phyloP scores from a whole-genome alignment of 148 eudicot genomes.

The Vaccinium vitisidaea region DNA sequence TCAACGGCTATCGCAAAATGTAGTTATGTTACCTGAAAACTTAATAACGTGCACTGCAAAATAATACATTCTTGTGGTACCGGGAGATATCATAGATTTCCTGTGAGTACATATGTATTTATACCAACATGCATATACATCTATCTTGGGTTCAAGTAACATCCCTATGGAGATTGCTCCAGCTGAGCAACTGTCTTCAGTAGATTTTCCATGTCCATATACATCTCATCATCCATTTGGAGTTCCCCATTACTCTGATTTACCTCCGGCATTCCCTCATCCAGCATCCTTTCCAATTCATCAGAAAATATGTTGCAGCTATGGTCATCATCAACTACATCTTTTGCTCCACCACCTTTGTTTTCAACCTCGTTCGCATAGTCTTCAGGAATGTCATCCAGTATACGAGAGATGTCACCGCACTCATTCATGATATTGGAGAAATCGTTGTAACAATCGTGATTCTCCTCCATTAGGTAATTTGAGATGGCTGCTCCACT shows the following conservation, averaged over 20 bases:
- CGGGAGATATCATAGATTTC: not conserved
- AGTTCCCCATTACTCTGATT: not conserved
- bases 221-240: conserved; percentile 5
- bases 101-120: not conserved
- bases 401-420: conserved; percentile 27
- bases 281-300: not conserved
- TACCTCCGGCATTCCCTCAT: conserved; percentile 1
- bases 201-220: conserved; percentile 14
- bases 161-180: not conserved
- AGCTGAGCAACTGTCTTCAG: not conserved
- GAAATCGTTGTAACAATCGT: conserved; percentile 41
- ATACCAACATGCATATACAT: not conserved
- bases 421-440: conserved; percentile 24
- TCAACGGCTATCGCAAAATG: not conserved
- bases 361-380: not conserved
- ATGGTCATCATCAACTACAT: not conserved
- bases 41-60: not conserved
- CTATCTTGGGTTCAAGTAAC: not conserved
- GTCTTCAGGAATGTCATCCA: conserved; percentile 40
- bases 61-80: not conserved
- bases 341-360: conserved; percentile 10
- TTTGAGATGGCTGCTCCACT: conserved; percentile 16
- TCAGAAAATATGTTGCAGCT: not conserved
- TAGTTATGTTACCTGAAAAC: not conserved
- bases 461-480: conserved; percentile 44